Conservation (phyloP, 176 grass and related monocot genomes). For the Zea luxurians region DNA sequence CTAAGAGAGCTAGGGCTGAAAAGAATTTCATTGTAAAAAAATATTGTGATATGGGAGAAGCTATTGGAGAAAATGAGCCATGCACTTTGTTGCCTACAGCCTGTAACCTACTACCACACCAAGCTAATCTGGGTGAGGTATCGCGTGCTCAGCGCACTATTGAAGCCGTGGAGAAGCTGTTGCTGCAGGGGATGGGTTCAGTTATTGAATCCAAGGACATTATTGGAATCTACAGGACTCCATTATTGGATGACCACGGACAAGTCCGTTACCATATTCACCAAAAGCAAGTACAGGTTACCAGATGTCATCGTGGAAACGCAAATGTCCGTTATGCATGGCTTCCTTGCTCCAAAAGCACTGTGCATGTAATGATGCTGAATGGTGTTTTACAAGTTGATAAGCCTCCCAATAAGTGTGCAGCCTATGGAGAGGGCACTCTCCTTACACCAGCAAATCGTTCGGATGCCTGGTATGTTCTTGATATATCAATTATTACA, state of each 20-base stretch:
- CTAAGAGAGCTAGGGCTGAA: conserved; percentile 51
- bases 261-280: conserved; percentile 62
- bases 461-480: conserved; percentile 71
- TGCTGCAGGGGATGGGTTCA: conserved; percentile 61
- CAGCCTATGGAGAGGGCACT: conserved; percentile 66
- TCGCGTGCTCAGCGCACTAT: conserved; percentile 39
- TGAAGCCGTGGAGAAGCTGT: conserved; percentile 70
- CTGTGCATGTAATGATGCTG: conserved; percentile 73
- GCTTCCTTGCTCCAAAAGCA: conserved; percentile 74
- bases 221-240: conserved; percentile 64
- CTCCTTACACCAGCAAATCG: conserved; percentile 70
- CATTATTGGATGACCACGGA: conserved; percentile 51
- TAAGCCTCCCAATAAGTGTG: conserved; percentile 50
- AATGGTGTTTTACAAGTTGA: conserved; percentile 50
- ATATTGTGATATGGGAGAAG: conserved; percentile 45
- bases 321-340: conserved; percentile 97
- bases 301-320: conserved; percentile 54
- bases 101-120: conserved; percentile 21
- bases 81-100: conserved; percentile 40
- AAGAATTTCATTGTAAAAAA: conserved; percentile 20
- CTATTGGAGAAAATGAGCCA: conserved; percentile 69
- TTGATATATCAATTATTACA: background rate
- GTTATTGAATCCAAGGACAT: conserved; percentile 71
- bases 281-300: conserved; percentile 58
- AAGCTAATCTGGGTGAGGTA: conserved; percentile 35